Evolutionary conservation across 140 eudicot genomes (phyloP), one percentile per base, ranked within the genome.

Genomic region (Eryngium alpinum): DNA sequence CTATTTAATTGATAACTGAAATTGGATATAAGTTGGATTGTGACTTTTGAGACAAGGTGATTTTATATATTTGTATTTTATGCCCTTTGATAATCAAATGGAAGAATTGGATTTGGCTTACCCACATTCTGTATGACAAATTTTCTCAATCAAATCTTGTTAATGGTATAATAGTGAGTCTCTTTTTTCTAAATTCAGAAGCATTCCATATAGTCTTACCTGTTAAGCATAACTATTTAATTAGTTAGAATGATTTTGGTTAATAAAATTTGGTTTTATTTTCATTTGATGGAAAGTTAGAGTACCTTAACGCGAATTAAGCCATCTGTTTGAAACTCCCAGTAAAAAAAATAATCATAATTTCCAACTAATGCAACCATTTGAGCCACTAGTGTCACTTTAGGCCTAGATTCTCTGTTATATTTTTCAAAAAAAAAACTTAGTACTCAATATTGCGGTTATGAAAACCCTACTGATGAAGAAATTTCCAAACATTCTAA

Each of bases 241-340:
- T 44, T 28, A 69, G 14, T 46, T 18, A n/a, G 73, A 69, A 32
- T 24, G 33, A 17, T 12, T 31, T 18, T 21, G 29, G 11, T 5
- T 38, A 49, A 15, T 65, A 74, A 63, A 19, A 33, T 57, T 24
- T 43, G 46, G 46, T 38, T 38, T 38, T 38, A 38, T 2, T 38
- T 38, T n/a, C n/a, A n/a, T n/a, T 38, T 38, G 46, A 28, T 22
- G 56, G 10, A 9, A 27, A 51, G 49, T 53, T 38, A 5, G 15
- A 19, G 3, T 66, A 91, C 97, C 93, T 87, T 89, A 31, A 87
- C 44, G 24, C 92, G 89, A 79, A 93, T 91, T 27, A 91, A 87
- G 14, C 98, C 98, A 78, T 91, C 93, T 5, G 97, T 88, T 84
- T 93, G 94, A 78, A 93, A 91, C 67, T 93, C 93, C 98, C 98